A percentile compares a stretch with the other conserved stretches of the same genome.
Conservation (phyloP, 257 asterid genomes). For the Verbascum thapsus region DNA sequence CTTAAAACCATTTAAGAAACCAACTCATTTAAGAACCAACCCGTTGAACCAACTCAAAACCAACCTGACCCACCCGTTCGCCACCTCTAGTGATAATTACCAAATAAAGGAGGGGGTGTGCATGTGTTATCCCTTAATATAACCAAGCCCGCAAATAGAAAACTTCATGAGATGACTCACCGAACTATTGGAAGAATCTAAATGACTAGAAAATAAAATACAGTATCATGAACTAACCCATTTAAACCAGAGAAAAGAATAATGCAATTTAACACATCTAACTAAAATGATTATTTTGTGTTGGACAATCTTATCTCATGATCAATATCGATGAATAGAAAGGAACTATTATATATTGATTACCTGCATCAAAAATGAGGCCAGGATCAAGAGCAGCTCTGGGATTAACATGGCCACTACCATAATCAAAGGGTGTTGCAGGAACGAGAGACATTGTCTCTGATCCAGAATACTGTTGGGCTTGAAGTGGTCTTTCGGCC, state of each 20-base stretch:
- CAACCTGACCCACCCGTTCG: too few species aligned
- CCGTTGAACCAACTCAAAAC: too few species aligned
- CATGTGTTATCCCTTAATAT: too few species aligned
- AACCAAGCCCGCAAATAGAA: background rate
- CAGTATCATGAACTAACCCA: too few species aligned
- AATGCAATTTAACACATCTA: background rate
- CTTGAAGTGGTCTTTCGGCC: slow-evolving; percentile 74
- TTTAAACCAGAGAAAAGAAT: too few species aligned
- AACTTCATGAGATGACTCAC: too few species aligned
- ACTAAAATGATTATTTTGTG: background rate
- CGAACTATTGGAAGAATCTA: too few species aligned
- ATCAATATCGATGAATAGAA: background rate
- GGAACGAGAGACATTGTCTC: slow-evolving; percentile 59
- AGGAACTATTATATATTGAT: background rate
- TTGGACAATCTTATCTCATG: background rate
- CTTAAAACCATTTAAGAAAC: too few species aligned
- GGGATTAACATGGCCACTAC: slow-evolving; percentile 85
- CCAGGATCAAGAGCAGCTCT: slow-evolving; percentile 83
- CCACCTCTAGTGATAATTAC: too few species aligned
- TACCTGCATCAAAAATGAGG: slow-evolving; percentile 74
- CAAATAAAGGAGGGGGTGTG: too few species aligned
- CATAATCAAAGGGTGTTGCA: slow-evolving; percentile 81
- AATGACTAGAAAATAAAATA: too few species aligned
- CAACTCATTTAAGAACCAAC: too few species aligned
- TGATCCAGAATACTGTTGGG: slow-evolving; percentile 74